Conservation (phyloP, 1,284 basidiomycete genomes). For the Puccinia triticina region DNA sequence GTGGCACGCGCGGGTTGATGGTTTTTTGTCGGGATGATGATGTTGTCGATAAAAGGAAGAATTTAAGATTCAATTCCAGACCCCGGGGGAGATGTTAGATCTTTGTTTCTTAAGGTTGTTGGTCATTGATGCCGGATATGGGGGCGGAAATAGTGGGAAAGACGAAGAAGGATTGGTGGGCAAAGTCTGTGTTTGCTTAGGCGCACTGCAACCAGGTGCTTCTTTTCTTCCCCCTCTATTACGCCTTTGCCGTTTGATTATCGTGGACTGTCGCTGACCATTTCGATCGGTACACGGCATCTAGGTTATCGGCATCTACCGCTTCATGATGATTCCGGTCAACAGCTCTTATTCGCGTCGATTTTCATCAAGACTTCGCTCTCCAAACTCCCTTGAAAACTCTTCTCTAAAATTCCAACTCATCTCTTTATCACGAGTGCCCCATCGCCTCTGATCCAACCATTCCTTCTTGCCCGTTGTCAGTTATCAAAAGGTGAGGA, state of each 20-base stretch:
- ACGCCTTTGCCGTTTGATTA: neutral
- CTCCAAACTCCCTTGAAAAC: neutral
- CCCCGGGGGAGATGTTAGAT: constrained; percentile 41
- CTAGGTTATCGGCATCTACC: constrained; percentile 84
- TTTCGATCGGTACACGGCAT: neutral
- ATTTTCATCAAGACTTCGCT: constrained; percentile 66
- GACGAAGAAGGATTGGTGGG: constrained; percentile 41
- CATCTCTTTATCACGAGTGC: neutral
- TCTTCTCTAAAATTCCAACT: neutral
- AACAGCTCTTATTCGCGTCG: constrained; percentile 83
- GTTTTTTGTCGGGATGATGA: neutral
- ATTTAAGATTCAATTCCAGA: constrained; percentile 40
- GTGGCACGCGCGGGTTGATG: too few species aligned
- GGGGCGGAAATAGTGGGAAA: neutral
- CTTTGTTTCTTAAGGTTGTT: constrained; percentile 44
- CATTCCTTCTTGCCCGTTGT: too few species aligned
- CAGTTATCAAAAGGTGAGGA: too few species aligned
- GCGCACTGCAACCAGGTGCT: constrained; percentile 11
- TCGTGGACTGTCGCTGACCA: neutral
- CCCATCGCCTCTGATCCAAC: too few species aligned
- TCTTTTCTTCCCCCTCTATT: neutral
- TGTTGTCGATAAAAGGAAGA: constrained; percentile 25
- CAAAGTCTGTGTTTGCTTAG: constrained; percentile 36
- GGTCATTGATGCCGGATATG: constrained; percentile 22
- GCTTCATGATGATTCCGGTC: constrained; percentile 76